These are phyloP conservation scores for Bipolaris victoriae DNA, from an alignment of 2,329 filamentous ascomycete species.

Conservation along the genomic window DNA sequence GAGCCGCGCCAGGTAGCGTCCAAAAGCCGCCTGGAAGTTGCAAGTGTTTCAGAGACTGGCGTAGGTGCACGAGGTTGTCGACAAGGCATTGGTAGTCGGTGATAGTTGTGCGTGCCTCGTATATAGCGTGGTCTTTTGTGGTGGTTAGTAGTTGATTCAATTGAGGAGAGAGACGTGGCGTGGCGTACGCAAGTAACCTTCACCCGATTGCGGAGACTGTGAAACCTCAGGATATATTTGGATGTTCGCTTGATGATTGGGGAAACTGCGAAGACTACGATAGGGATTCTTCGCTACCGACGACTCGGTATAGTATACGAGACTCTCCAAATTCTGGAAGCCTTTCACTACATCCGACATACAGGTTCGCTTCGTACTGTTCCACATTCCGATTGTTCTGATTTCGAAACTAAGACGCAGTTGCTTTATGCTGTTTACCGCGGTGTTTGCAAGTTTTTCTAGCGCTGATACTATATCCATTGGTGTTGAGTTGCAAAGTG, in stretches of 20 bases:
- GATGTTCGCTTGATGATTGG: conserved; percentile 23
- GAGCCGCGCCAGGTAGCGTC: conserved; percentile 20
- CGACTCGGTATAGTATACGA: conserved; percentile 21
- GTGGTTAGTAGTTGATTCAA: not conserved
- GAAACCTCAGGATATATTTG: conserved; percentile 15
- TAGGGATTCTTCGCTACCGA: conserved; percentile 21
- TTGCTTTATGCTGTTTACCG: conserved; percentile 7
- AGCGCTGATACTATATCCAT: not conserved
- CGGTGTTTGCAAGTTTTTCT: not conserved
- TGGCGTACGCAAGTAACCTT: conserved; percentile 1
- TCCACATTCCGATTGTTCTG: conserved; percentile 19
- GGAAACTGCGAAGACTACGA: conserved; percentile 18
- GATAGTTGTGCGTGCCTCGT: conserved; percentile 22
- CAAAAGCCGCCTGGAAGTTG: conserved; percentile 24
- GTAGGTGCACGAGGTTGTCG: conserved; percentile 14
- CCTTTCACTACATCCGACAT: conserved; percentile 10
- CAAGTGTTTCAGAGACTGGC: conserved; percentile 11
- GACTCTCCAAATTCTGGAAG: conserved; percentile 8
- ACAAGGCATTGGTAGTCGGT: conserved; percentile 24
- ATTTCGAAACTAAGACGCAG: conserved; percentile 23
- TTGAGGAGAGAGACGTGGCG: not conserved
- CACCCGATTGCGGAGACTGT: not conserved
- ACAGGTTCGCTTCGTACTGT: not conserved
- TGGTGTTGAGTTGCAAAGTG: not conserved
- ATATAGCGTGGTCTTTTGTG: conserved; percentile 18